Base-by-base conservation (phyloP, 169 alveolate species). In the Babesia ovis region DNA sequence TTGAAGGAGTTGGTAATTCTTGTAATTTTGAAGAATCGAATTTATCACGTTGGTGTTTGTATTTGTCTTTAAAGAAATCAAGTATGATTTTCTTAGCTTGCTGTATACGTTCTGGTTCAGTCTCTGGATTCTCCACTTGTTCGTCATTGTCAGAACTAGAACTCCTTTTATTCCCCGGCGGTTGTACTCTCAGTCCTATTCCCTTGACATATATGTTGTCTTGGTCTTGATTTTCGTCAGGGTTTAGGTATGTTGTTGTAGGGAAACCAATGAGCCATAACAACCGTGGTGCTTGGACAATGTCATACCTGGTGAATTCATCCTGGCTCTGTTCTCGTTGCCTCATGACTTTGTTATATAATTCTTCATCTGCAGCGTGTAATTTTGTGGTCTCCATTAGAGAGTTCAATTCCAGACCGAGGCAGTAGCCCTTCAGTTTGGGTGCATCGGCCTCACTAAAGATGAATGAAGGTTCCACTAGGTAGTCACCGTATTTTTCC, bases 191-290 rank as follows among this genome's bases (percentile, higher is more conserved):
- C 3, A 6, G 22, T 29, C 46, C 23, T 68, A 58, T 64, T 11
- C 53, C 51, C 31, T 34, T 20, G 0, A 39, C 29, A 0, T 60
- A 20, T 35, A 45, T 56, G 18, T 20, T 22, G 14, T 39, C 45
- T 0, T 31, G 57, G 39, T 35, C 29, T 39, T 25, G 32, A 20
- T 55, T 29, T 14, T 66, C 64, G 14, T 58, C 22, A 16, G 23
- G 60, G 43, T 68, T 55, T 29, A 77, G 41, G n/a, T 77, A 77
- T 20, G 34, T 56, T 1, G 37, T 51, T 12, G 74, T 64, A 16
- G 86, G 80, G 45, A 77, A 77, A 3, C 82, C 83, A 18, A 77
- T 50, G 16, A 69, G 82, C 82, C 82, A 68, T 31, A 77, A 66
- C 41, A 77, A 48, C 11, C 62, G 61, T 43, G 80, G 80, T 22